These are phyloP conservation scores for Solanum medicagineum DNA, from an alignment of 257 asterid genomes.

Conservation along the genomic window DNA sequence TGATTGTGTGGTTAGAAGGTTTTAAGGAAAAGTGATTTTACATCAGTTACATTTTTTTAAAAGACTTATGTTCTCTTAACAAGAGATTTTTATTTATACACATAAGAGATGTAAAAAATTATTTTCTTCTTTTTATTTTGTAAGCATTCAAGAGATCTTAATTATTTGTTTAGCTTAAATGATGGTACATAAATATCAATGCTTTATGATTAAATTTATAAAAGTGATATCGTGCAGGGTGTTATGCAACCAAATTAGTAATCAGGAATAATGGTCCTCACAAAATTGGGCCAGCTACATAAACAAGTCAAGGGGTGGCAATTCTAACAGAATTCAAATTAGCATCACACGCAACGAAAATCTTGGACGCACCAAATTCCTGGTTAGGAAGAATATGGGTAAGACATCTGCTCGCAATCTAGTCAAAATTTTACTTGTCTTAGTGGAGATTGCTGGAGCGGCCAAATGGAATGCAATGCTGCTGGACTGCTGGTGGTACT, in stretches of 20 bases:
- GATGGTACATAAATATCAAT: not conserved
- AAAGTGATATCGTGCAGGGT: conserved; percentile 10
- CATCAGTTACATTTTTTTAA: not conserved
- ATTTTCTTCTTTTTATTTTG: no score
- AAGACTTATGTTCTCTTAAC: no score
- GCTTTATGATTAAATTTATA: not conserved
- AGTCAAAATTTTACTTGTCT: conserved; percentile 17
- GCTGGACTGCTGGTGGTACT: conserved; percentile 13
- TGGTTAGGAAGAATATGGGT: conserved; percentile 60
- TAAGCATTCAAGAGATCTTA: no score
- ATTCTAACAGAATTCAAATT: conserved; percentile 26
- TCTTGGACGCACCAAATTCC: not conserved
- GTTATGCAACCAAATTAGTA: conserved; percentile 20
- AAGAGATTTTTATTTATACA: not conserved
- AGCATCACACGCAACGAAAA: conserved; percentile 7
- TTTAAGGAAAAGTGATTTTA: not conserved
- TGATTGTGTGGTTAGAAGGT: not conserved
- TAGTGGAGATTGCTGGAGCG: conserved; percentile 29
- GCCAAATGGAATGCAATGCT: conserved; percentile 22
- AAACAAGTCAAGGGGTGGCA: conserved; percentile 15
- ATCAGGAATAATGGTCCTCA: conserved; percentile 28
- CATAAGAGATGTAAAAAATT: no score
- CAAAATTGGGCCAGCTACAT: conserved; percentile 44
- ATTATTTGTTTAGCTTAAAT: not conserved
- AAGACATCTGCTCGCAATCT: conserved; percentile 18